A percentile compares a stretch with the other conserved stretches of the same genome.
phyloP scores from a whole-genome alignment of 202 grass and related monocot species.

The Schoenoplectus triqueter region DNA sequence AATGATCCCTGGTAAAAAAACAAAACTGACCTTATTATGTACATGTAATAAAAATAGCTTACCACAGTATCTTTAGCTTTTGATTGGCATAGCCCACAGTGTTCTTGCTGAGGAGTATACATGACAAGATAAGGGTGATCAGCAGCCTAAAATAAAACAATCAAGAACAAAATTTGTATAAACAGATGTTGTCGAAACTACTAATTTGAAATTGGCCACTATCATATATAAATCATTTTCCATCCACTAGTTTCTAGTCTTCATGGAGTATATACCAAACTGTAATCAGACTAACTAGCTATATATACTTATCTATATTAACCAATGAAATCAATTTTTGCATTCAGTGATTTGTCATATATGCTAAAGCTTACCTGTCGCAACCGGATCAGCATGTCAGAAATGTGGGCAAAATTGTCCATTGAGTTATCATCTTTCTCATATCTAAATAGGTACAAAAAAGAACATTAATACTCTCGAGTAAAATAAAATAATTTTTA shows the following conservation, averaged over 20 bases:
- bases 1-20: background rate
- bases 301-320: background rate
- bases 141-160: constrained; percentile 63
- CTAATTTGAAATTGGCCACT: background rate
- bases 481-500: background rate
- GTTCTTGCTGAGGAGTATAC: constrained; percentile 59
- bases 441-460: constrained; percentile 51
- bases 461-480: background rate
- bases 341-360: constrained; percentile 10
- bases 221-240: background rate
- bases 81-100: constrained; percentile 70
- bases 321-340: background rate
- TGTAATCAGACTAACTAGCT: background rate
- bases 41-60: constrained; percentile 19
- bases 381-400: constrained; percentile 78
- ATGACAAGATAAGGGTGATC: constrained; percentile 91
- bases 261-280: background rate
- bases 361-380: constrained; percentile 62
- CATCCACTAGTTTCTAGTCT: background rate
- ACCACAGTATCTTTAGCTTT: constrained; percentile 69
- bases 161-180: background rate
- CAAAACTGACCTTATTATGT: no score
- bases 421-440: constrained; percentile 67
- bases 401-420: constrained; percentile 87
- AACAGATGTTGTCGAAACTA: background rate